Percentiles rank a stretch among this genome's conserved stretches.
phyloP scores from a whole-genome alignment of 129 eudicot genomes.

The Artemisia argyi region DNA sequence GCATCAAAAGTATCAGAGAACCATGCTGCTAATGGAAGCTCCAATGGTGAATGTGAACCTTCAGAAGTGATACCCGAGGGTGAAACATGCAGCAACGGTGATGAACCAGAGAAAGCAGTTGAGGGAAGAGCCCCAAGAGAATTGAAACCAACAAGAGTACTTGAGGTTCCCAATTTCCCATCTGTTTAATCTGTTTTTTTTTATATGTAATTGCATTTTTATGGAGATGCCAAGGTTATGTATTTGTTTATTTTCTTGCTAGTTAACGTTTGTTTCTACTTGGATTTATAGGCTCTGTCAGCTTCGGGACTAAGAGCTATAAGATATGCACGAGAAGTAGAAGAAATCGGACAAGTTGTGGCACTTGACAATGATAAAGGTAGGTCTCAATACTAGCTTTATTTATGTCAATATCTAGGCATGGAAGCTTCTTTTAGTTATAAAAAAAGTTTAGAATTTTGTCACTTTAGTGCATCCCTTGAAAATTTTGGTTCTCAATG shows the following conservation, averaged over 20 bases:
- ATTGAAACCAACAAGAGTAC: slow-evolving; percentile 89
- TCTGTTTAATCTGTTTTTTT: slow-evolving; percentile 2
- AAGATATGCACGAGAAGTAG: slow-evolving; percentile 93
- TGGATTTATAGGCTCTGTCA: slow-evolving; percentile 70
- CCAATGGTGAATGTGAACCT: slow-evolving; percentile 54
- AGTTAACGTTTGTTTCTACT: slow-evolving; percentile 9
- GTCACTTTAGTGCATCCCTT: background rate
- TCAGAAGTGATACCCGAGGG: slow-evolving; percentile 39
- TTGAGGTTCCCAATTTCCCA: slow-evolving; percentile 63
- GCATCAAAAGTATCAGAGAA: slow-evolving; percentile 37
- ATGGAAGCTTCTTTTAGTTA: background rate
- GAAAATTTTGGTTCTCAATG: background rate
- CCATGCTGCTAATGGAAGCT: slow-evolving; percentile 39
- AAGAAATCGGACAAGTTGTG: slow-evolving; percentile 87
- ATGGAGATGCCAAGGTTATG: background rate
- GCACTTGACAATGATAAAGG: slow-evolving; percentile 91
- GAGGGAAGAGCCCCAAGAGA: slow-evolving; percentile 57
- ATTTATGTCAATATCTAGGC: background rate
- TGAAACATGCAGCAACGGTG: slow-evolving; percentile 41
- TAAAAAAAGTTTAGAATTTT: background rate
- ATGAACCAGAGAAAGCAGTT: slow-evolving; percentile 38
- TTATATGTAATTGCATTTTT: background rate
- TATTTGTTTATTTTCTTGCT: background rate
- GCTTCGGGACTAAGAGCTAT: slow-evolving; percentile 94
- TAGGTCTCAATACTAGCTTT: slow-evolving; percentile 22